Base-by-base conservation (phyloP, 73 alveolate genomes). In the Vitrella brassicaformis region DNA sequence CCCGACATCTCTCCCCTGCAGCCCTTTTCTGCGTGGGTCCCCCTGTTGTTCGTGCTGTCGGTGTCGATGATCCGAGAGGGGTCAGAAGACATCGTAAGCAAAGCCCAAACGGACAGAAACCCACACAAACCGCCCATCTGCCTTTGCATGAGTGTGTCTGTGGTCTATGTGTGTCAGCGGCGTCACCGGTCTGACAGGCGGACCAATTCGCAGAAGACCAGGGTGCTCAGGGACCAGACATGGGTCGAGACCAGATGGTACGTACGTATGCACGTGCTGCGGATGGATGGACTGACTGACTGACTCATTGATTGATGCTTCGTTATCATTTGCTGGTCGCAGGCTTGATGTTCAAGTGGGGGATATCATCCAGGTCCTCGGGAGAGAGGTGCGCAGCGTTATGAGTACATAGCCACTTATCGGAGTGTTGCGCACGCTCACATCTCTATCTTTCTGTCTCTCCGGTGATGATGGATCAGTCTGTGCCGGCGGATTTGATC, bases 61-160 rank as follows among this genome's bases (percentile, higher is more conserved):
- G 94, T 95, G 27, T 87, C 96, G 31, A 91, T 94, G 96, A 66
- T 89, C 56, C 84, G 99, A 73, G 99, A 95, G 75, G 96, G 94
- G 65, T 71, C 84, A 28, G 99, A 95, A 89, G 99, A 95, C 85
- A 92, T 90, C 85, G 75, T 80, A 71, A 85, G 98, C n/a, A n/a
- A n/a, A 68, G 92, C 86, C 82, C 76, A 83, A 26, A 77, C 94
- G 75, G 99, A 93, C 81, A 89, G 74, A 28, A 91, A 87, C 77
- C 70, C 68, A 78, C 70, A 78, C 77, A 67, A 74, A 8, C 56
- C 86, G 10, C 85, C 88, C 10, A 46, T 19, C 74, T 28, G 30
- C 39, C 46, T 72, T 30, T 72, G 22, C 14, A 14, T 39, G 22
- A 8, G 22, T 39, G 22, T 39, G 56, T 39, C 56, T 39, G 56